Percentiles rank a stretch among this genome's conserved stretches.
phyloP scores from a whole-genome alignment of 2,329 filamentous ascomycete species.

The Harringtonia aguacate region DNA sequence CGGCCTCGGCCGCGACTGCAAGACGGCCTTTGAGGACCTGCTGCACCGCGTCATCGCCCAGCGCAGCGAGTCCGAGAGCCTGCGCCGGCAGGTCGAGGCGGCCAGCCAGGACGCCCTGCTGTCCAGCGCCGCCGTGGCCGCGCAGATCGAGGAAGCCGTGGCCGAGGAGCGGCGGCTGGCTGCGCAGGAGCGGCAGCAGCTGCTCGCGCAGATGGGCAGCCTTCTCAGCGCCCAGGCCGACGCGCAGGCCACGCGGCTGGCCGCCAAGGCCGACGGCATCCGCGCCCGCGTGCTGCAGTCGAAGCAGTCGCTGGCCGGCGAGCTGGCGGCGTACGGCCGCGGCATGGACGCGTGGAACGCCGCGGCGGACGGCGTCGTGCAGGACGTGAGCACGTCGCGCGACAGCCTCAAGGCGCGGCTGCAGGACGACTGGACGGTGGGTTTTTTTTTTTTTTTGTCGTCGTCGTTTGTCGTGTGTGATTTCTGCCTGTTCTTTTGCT shows the following conservation, averaged over 20 bases:
- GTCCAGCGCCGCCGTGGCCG: conserved; percentile 56
- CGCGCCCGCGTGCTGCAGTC: conserved; percentile 55
- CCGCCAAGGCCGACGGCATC: conserved; percentile 49
- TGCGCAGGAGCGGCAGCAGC: conserved; percentile 58
- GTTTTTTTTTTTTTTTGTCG: conserved; percentile 24
- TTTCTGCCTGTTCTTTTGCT: conserved; percentile 10
- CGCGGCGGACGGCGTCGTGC: conserved; percentile 57
- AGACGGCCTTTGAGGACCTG: conserved; percentile 72
- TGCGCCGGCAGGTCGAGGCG: conserved; percentile 60
- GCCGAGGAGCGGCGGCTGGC: conserved; percentile 67
- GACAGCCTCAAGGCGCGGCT: conserved; percentile 73
- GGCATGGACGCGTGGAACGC: conserved; percentile 67
- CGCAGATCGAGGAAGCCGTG: conserved; percentile 56
- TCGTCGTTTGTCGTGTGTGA: neutral
- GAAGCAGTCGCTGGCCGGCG: conserved; percentile 52
- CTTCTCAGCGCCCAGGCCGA: conserved; percentile 67
- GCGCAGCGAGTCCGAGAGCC: conserved; percentile 60
- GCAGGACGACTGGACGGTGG: conserved; percentile 75
- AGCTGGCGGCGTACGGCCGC: conserved; percentile 53
- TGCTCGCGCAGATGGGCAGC: conserved; percentile 67
- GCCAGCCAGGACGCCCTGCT: conserved; percentile 59
- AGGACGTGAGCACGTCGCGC: conserved; percentile 60
- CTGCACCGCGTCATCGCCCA: conserved; percentile 65
- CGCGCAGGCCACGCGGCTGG: conserved; percentile 60
- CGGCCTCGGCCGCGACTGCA: conserved; percentile 75